Evolutionary conservation across 306 rosid species (phyloP).

Genomic region (Rosa lucieae): DNA sequence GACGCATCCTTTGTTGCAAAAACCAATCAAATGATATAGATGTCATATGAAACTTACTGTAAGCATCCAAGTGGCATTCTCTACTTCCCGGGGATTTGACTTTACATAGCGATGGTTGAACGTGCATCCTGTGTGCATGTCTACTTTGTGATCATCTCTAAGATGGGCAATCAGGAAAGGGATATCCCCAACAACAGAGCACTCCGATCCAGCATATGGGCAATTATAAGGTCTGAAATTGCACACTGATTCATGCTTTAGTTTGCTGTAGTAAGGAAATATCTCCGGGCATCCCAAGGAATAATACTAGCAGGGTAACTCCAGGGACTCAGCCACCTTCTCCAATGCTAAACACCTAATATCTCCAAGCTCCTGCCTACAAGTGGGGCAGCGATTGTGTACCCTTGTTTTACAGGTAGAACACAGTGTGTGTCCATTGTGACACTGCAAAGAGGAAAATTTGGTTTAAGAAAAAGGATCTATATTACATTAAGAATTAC

Average conservation of each 20-base stretch:
- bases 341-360: constrained; percentile 96
- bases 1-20: not conserved
- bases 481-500: not conserved
- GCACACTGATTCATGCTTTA: constrained; percentile 89
- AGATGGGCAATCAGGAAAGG: constrained; percentile 91
- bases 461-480: constrained; percentile 1
- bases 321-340: constrained; percentile 99
- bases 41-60: constrained; percentile 61
- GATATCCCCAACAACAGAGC: constrained; percentile 86
- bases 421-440: constrained; percentile 96
- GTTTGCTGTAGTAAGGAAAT: constrained; percentile 96
- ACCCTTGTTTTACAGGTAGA: constrained; percentile 98
- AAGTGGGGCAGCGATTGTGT: constrained; percentile 97
- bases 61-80: constrained; percentile 99
- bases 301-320: constrained; percentile 89
- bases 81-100: constrained; percentile 98
- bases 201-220: constrained; percentile 99
- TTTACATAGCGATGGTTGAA: constrained; percentile 98
- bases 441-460: constrained; percentile 67
- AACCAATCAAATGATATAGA: constrained; percentile 18
- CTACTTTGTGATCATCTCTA: constrained; percentile 98
- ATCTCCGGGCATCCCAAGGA: constrained; percentile 95
- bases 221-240: constrained; percentile 93
- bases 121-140: constrained; percentile 99
- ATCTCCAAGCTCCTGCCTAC: constrained; percentile 99